These are phyloP conservation scores for Candida easanensis DNA, from an alignment of 805 yeast genomes.

Conservation along the genomic window DNA sequence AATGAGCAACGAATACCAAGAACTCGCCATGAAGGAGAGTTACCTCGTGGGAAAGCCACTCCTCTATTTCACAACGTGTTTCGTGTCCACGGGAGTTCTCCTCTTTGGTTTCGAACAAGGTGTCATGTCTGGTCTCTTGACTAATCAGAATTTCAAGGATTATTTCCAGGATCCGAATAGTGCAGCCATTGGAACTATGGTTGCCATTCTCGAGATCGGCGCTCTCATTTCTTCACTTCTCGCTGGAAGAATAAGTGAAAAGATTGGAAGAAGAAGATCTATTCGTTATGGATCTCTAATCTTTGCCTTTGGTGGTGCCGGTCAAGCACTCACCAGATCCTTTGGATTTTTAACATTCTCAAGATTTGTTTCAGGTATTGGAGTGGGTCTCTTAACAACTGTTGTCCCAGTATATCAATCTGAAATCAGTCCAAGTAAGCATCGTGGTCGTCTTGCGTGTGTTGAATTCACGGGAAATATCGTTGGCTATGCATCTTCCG, in stretches of 20 bases:
- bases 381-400: slow-evolving; percentile 80
- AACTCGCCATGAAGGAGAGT: slow-evolving; percentile 23
- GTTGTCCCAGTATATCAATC: slow-evolving; percentile 87
- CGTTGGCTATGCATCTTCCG: slow-evolving; percentile 75
- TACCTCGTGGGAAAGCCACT: slow-evolving; percentile 28
- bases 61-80: slow-evolving; percentile 28
- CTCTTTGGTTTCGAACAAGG: slow-evolving; percentile 86
- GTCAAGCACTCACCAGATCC: slow-evolving; percentile 61
- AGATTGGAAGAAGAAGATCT: slow-evolving; percentile 74
- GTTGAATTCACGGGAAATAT: slow-evolving; percentile 88
- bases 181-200: slow-evolving; percentile 78
- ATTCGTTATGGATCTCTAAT: slow-evolving; percentile 76
- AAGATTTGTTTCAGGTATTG: slow-evolving; percentile 77
- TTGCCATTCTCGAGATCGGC: slow-evolving; percentile 85
- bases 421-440: slow-evolving; percentile 84
- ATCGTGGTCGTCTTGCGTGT: slow-evolving; percentile 81
- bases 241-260: slow-evolving; percentile 76
- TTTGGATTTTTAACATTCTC: slow-evolving; percentile 65
- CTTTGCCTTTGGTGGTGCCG: slow-evolving; percentile 73
- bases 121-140: slow-evolving; percentile 80
- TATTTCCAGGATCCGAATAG: slow-evolving; percentile 75
- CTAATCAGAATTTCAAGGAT: slow-evolving; percentile 59
- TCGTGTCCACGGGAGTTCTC: slow-evolving; percentile 36
- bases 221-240: slow-evolving; percentile 77
- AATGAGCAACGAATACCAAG: slow-evolving; percentile 22